Evolutionary conservation across 257 asterid species (phyloP), one percentile per base, ranked within the genome.

Genomic region (Solanum tarijense): DNA sequence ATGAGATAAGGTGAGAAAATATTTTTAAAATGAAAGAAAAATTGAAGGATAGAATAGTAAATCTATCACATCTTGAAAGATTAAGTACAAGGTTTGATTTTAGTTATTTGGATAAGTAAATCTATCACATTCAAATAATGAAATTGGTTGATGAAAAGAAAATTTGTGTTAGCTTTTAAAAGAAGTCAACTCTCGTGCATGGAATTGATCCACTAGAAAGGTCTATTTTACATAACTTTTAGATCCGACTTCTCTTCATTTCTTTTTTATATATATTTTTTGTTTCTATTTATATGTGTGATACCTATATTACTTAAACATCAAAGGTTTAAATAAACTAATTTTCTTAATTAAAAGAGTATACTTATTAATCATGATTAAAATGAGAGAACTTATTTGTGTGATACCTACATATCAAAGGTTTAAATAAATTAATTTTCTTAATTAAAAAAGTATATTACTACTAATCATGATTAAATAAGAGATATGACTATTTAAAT

Each of bases 181-280:
- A n/a, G 0, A 62, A n/a, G 16, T 62, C 4, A 62, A 0, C 2
- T 0, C 0, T 23, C 2, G 31, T 62, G 14, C 31, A n/a, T n/a
- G 16, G 31, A 62, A 62, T 62, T 62, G 5, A 10, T 62, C 6
- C 3, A 62, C 31, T 1, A n/a, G 3, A 65, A 65, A 0, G 1
- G 16, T 65, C 18, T 11, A 12, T 1, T n/a, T 4, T 11, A 65
- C 8, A n/a, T 65, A 65, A 65, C n/a, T 43, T 43, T 43, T 43
- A 43, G 52, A 43, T 43, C 0, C 16, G 5, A 43, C 4, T 43
- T 43, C 52, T 43, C 52, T 43, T 43, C 2, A 5, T 43, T 43
- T 43, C 5, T 43, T 14, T 43, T 43, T 43, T 43, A 2, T 12
- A 43, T 2, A 43, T 43, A 7, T 36, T 36, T 43, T 46, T 55